These are phyloP conservation scores for Neurospora sp. DNA, from an alignment of 495 filamentous ascomycete genomes.

Conservation along the genomic window DNA sequence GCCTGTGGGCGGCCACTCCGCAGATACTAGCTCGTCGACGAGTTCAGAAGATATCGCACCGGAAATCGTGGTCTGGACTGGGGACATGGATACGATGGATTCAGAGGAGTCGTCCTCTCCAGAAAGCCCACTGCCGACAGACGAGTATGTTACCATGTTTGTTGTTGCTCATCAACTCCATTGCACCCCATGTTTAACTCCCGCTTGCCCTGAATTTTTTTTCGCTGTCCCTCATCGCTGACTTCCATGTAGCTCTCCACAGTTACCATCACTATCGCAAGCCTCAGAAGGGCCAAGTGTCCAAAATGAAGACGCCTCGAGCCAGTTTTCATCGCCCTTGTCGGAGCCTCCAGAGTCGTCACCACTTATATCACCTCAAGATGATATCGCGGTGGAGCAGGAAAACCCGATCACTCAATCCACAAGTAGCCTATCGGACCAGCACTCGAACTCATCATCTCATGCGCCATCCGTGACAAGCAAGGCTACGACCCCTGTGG, in stretches of 20 bases:
- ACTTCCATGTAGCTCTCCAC: neutral
- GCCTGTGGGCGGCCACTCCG: conserved; percentile 4
- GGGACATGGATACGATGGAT: conserved; percentile 22
- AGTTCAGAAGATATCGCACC: conserved; percentile 21
- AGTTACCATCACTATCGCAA: neutral
- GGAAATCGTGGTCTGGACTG: conserved; percentile 31
- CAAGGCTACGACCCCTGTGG: conserved; percentile 47
- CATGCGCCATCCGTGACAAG: conserved; percentile 38
- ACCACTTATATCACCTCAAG: neutral
- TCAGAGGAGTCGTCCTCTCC: conserved; percentile 3
- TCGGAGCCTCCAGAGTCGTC: conserved; percentile 9
- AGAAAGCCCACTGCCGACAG: neutral
- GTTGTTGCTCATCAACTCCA: neutral
- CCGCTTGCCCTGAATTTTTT: neutral
- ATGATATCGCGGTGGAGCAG: neutral
- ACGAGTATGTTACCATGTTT: neutral
- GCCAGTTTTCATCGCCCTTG: conserved; percentile 7
- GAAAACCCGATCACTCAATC: conserved; percentile 22
- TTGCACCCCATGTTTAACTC: neutral
- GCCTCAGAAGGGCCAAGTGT: neutral
- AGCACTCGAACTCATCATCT: conserved; percentile 35
- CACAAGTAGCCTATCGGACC: conserved; percentile 23
- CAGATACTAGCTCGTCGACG: conserved; percentile 1
- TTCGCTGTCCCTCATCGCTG: neutral
- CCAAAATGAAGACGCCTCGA: neutral